These are phyloP conservation scores for Alternaria gaisen DNA, from an alignment of 2,329 filamentous ascomycete species.

Conservation along the genomic window DNA sequence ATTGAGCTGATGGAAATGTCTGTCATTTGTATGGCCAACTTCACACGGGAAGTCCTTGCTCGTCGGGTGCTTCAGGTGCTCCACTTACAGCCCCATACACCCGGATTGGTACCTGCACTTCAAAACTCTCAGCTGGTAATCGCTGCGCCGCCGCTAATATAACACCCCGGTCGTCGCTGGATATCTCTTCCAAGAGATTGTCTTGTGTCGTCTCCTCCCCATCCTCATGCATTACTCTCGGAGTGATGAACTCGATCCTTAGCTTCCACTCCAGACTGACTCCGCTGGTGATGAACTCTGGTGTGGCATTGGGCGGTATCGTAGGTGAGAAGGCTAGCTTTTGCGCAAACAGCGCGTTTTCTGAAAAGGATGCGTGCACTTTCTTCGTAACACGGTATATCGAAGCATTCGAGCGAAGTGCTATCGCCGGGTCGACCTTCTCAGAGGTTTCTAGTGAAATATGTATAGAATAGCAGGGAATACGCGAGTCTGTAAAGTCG, in stretches of 20 bases:
- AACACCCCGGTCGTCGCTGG: constrained; percentile 79
- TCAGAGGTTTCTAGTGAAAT: constrained; percentile 87
- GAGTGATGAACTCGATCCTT: constrained; percentile 90
- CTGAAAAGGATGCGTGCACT: constrained; percentile 78
- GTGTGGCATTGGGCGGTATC: constrained; percentile 83
- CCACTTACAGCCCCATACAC: constrained; percentile 72
- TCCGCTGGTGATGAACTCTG: constrained; percentile 90
- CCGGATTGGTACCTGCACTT: constrained; percentile 82
- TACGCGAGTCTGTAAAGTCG: constrained; percentile 79
- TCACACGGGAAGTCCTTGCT: constrained; percentile 47
- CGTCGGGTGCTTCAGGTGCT: constrained; percentile 39
- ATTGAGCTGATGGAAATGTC: not conserved
- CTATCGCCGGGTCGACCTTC: constrained; percentile 79
- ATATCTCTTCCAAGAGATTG: constrained; percentile 78
- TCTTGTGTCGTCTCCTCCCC: constrained; percentile 41
- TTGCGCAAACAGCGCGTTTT: constrained; percentile 82
- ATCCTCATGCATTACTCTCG: constrained; percentile 58
- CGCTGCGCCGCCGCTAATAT: constrained; percentile 81
- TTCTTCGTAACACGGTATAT: constrained; percentile 87
- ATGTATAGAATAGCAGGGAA: constrained; percentile 86
- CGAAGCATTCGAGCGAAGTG: constrained; percentile 83
- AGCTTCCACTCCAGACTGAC: constrained; percentile 89
- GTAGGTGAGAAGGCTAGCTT: constrained; percentile 82
- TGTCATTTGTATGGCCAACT: not conserved
- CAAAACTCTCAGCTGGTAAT: constrained; percentile 86